Percentiles rank a stretch among this genome's conserved stretches.
These are phyloP conservation scores for Populus tomentosa DNA, from an alignment of 441 rosid species.

Conservation along the genomic window DNA sequence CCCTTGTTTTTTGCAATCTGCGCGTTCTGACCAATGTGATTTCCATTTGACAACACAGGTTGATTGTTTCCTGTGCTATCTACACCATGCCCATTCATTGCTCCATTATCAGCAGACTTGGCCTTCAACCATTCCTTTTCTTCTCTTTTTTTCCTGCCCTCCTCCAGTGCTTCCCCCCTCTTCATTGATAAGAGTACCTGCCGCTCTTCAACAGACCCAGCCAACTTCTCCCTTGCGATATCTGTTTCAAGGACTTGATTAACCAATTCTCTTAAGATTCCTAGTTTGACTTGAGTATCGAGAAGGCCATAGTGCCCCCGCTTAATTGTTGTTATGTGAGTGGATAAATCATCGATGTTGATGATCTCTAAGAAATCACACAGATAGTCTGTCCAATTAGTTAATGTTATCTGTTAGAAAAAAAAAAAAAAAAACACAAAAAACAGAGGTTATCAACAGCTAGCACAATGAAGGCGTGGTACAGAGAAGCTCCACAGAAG, in stretches of 20 bases:
- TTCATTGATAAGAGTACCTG: slow-evolving; percentile 74
- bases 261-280: slow-evolving; percentile 62
- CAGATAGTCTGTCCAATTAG: slow-evolving; percentile 84
- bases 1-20: slow-evolving; percentile 27
- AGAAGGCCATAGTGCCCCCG: too few relatives aligned
- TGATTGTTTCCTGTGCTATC: slow-evolving; percentile 29
- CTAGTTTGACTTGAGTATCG: slow-evolving; percentile 54
- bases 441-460: slow-evolving; percentile 18
- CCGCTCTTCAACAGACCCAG: slow-evolving; percentile 69
- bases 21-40: slow-evolving; percentile 40
- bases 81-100: slow-evolving; percentile 31
- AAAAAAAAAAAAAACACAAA: slow-evolving; percentile 12
- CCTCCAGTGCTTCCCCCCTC: slow-evolving; percentile 81
- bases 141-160: slow-evolving; percentile 70
- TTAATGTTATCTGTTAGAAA: slow-evolving; percentile 60
- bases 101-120: slow-evolving; percentile 37
- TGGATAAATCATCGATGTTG: slow-evolving; percentile 44
- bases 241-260: slow-evolving; percentile 57
- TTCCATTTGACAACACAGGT: slow-evolving; percentile 30
- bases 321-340: slow-evolving; percentile 53
- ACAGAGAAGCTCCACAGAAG: background rate
- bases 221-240: slow-evolving; percentile 61
- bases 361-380: slow-evolving; percentile 81
- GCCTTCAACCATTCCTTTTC: slow-evolving; percentile 57
- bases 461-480: slow-evolving; percentile 9